Percentiles rank a stretch among this genome's conserved stretches.
These are phyloP conservation scores for Priceomyces fermenticarens DNA, from an alignment of 805 yeast genomes.

Conservation along the genomic window DNA sequence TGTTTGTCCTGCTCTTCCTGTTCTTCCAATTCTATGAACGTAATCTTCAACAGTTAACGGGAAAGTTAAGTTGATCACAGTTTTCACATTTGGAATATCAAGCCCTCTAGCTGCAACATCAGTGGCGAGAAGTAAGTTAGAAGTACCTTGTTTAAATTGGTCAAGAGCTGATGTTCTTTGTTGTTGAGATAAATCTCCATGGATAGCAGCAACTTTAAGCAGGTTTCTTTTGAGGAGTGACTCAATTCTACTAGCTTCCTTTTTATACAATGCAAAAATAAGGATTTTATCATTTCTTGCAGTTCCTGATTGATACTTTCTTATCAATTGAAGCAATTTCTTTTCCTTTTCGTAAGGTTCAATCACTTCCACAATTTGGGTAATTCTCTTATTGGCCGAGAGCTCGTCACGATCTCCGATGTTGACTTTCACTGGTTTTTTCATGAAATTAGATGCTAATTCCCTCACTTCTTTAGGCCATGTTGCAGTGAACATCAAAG, in stretches of 20 bases:
- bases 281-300: constrained; percentile 76
- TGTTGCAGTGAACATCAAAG: constrained; percentile 99
- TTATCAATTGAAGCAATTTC: constrained; percentile 66
- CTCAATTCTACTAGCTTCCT: constrained; percentile 93
- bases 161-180: constrained; percentile 88
- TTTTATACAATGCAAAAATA: constrained; percentile 92
- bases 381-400: constrained; percentile 89
- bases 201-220: constrained; percentile 85
- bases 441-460: constrained; percentile 83
- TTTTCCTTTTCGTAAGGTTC: constrained; percentile 74
- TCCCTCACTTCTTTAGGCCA: constrained; percentile 99
- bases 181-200: constrained; percentile 90
- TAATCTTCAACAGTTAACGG: constrained; percentile 96
- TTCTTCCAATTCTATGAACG: constrained; percentile 96
- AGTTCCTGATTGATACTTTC: constrained; percentile 67
- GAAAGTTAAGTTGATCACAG: constrained; percentile 91
- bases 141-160: constrained; percentile 76
- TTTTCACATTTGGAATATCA: constrained; percentile 96
- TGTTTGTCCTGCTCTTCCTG: constrained; percentile 95
- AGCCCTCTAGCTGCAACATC: constrained; percentile 98
- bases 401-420: constrained; percentile 95
- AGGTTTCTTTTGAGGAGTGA: constrained; percentile 68
- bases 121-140: constrained; percentile 82
- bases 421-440: constrained; percentile 79
- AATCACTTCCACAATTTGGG: constrained; percentile 90